Percentiles rank a stretch among this genome's conserved stretches.
phyloP scores from a whole-genome alignment of 371 early-diverging fungal genomes.

The Mucor lusitanicus region DNA sequence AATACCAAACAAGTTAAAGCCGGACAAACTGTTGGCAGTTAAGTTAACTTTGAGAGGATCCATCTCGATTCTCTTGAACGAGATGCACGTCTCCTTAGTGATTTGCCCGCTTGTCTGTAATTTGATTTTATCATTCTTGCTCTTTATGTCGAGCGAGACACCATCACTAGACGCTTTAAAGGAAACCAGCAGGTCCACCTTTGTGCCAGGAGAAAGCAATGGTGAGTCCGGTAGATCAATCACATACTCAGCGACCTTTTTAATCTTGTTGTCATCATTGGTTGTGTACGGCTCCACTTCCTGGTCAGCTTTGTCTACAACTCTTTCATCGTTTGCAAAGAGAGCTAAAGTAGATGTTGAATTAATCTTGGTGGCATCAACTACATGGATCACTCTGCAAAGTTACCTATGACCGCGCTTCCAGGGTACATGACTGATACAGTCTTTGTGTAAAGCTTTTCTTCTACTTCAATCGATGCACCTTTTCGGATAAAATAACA shows the following conservation, averaged over 20 bases:
- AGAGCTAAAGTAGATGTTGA: neutral
- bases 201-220: neutral
- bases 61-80: neutral
- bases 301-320: neutral
- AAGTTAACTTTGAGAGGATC: neutral
- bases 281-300: neutral
- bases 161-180: neutral
- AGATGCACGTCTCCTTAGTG: neutral
- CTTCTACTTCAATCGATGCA: neutral
- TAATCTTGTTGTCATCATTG: neutral
- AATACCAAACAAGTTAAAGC: neutral
- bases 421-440: neutral
- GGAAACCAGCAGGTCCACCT: neutral
- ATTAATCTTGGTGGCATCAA: too few relatives aligned
- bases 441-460: neutral
- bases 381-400: neutral
- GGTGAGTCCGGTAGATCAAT: neutral
- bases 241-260: neutral
- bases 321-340: neutral
- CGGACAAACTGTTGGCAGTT: neutral
- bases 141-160: neutral
- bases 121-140: neutral
- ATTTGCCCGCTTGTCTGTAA: neutral
- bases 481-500: constrained; percentile 2
- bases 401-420: neutral